Evolutionary conservation across 371 early-diverging fungal species (phyloP).

Genomic region (Lichtheimia ornata): DNA sequence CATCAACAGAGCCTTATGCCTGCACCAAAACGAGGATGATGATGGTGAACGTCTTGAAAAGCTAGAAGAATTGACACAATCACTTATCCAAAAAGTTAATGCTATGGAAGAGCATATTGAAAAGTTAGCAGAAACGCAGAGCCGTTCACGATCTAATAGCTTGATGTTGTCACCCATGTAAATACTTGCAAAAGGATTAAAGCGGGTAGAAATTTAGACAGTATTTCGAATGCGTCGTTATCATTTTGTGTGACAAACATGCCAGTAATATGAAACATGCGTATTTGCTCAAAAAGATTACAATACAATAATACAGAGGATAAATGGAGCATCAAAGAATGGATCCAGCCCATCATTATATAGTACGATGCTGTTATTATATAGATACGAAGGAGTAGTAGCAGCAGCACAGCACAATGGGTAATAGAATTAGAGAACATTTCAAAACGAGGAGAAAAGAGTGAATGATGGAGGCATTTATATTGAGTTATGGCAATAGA

Average conservation of each 20-base stretch:
- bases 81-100: constrained; percentile 23
- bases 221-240: too few relatives aligned
- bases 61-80: constrained; percentile 37
- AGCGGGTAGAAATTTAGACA: constrained; percentile 2
- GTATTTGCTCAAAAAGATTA: too few relatives aligned
- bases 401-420: too few relatives aligned
- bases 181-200: neutral
- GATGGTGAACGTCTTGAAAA: constrained; percentile 36
- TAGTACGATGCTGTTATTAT: too few relatives aligned
- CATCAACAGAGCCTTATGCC: constrained; percentile 54
- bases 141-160: constrained; percentile 37
- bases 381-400: too few relatives aligned
- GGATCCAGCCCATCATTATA: too few relatives aligned
- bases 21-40: constrained; percentile 32
- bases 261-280: neutral
- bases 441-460: too few relatives aligned
- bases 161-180: constrained; percentile 40
- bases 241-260: neutral
- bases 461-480: too few relatives aligned
- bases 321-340: too few relatives aligned
- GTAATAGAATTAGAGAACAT: too few relatives aligned
- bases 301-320: too few relatives aligned
- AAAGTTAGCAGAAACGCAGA: constrained; percentile 27
- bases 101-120: constrained; percentile 31
- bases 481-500: too few relatives aligned